Conservation (phyloP, 2,329 filamentous ascomycete genomes). For the Simplicillium aogashimaense region DNA sequence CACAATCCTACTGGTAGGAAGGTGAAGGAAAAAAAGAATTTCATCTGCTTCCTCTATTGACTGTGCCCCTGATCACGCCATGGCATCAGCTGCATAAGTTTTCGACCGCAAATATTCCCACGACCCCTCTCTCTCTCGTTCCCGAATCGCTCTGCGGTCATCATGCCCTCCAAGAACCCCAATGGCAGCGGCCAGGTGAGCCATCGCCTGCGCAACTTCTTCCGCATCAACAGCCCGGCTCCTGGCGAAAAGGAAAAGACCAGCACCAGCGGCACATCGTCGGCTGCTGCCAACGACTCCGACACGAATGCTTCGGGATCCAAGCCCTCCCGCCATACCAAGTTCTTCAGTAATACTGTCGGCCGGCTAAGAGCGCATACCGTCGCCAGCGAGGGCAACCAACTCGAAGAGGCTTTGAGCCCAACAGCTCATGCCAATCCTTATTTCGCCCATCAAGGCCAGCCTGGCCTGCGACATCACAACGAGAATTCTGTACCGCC, state of each 20-base stretch:
- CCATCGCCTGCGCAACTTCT: slow-evolving; percentile 61
- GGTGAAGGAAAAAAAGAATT: slow-evolving; percentile 7
- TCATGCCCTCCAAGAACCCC: slow-evolving; percentile 44
- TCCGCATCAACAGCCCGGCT: slow-evolving; percentile 50
- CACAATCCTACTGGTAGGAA: no score
- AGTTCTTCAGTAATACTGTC: slow-evolving; percentile 79
- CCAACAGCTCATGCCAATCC: slow-evolving; percentile 93
- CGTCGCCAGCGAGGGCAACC: slow-evolving; percentile 85
- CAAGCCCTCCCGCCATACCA: slow-evolving; percentile 72
- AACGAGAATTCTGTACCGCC: slow-evolving; percentile 89
- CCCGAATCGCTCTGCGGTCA: slow-evolving; percentile 3
- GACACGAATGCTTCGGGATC: slow-evolving; percentile 6
- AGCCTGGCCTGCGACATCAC: slow-evolving; percentile 85
- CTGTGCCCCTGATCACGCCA: no score
- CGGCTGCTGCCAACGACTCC: slow-evolving; percentile 26
- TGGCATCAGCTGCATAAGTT: no score
- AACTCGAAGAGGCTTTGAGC: slow-evolving; percentile 78
- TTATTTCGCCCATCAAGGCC: slow-evolving; percentile 94
- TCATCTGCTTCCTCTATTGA: no score
- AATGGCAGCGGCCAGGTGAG: slow-evolving; percentile 51
- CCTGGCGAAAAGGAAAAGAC: slow-evolving; percentile 34
- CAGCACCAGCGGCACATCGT: slow-evolving; percentile 40
- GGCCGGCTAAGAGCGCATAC: slow-evolving; percentile 83
- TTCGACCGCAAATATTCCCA: neutral
- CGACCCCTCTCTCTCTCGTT: neutral